Evolutionary conservation across 2,329 filamentous ascomycete genomes (phyloP).

Genomic region (Leptographium lundbergii): DNA sequence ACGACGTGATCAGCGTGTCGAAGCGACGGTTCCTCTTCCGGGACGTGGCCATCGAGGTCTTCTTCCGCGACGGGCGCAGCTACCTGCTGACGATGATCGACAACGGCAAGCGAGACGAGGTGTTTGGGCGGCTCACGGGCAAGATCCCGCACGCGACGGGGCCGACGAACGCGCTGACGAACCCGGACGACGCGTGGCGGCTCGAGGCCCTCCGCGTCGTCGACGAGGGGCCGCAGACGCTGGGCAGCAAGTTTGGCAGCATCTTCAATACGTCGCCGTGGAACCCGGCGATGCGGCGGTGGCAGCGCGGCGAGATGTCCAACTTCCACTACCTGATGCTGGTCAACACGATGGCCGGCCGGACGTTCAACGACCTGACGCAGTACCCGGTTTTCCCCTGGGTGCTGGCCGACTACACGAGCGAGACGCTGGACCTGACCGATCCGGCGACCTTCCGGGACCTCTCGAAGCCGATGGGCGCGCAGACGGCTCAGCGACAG

Average conservation of each 20-base stretch:
- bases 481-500: slow-evolving; percentile 65
- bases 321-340: slow-evolving; percentile 99
- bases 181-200: slow-evolving; percentile 83
- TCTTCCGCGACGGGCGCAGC: slow-evolving; percentile 93
- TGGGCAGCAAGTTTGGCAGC: slow-evolving; percentile 82
- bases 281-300: slow-evolving; percentile 76
- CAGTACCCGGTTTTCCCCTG: slow-evolving; percentile 98
- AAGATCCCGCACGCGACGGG: slow-evolving; percentile 73
- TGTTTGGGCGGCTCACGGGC: slow-evolving; percentile 61
- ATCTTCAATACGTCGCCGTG: slow-evolving; percentile 73
- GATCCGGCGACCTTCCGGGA: slow-evolving; percentile 82
- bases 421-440: slow-evolving; percentile 76
- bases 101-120: slow-evolving; percentile 59
- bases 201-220: slow-evolving; percentile 67
- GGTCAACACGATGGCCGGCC: slow-evolving; percentile 90
- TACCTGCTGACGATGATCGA: slow-evolving; percentile 83
- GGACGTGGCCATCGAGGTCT: slow-evolving; percentile 92
- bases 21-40: slow-evolving; percentile 92
- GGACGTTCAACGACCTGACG: slow-evolving; percentile 95
- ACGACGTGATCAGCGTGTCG: slow-evolving; percentile 86
- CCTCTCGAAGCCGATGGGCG: slow-evolving; percentile 91
- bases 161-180: slow-evolving; percentile 52
- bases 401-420: slow-evolving; percentile 92
- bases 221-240: slow-evolving; percentile 45
- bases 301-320: slow-evolving; percentile 89